Evolutionary conservation across 1,284 basidiomycete species (phyloP).

Genomic region (Spongispora temasekensis): DNA sequence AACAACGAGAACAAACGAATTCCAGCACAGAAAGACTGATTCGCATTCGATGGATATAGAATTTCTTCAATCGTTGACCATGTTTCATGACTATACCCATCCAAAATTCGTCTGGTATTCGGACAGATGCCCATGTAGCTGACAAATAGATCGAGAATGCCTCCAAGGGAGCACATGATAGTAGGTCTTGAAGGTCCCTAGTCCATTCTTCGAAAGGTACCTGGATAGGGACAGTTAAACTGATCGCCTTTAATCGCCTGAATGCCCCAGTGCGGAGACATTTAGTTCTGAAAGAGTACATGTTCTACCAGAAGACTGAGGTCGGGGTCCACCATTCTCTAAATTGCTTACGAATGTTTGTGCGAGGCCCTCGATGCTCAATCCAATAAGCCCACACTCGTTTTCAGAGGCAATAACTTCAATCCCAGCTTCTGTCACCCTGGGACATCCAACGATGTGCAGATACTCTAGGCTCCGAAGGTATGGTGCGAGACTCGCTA

Average conservation of each 20-base stretch:
- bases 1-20: constrained; percentile 56
- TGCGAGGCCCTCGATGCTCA: constrained; percentile 68
- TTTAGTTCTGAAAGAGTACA: constrained; percentile 45
- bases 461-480: constrained; percentile 54
- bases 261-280: constrained; percentile 43
- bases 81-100: constrained; percentile 49
- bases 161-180: constrained; percentile 52
- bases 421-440: constrained; percentile 64
- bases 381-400: constrained; percentile 44
- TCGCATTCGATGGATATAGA: constrained; percentile 65
- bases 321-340: constrained; percentile 1
- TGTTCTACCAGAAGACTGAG: constrained; percentile 43
- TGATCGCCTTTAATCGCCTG: constrained; percentile 52
- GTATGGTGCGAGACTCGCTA: constrained; percentile 49
- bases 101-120: constrained; percentile 52
- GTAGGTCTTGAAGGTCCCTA: constrained; percentile 43
- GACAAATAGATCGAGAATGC: constrained; percentile 64
- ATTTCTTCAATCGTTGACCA: constrained; percentile 48
- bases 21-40: constrained; percentile 50
- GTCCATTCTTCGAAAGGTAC: constrained; percentile 44
- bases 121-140: constrained; percentile 40
- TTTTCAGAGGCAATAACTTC: constrained; percentile 48
- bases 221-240: constrained; percentile 52
- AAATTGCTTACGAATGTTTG: constrained; percentile 52
- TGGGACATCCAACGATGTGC: constrained; percentile 64